A percentile compares a stretch with the other conserved stretches of the same genome.
Conservation (phyloP, 805 yeast species). For the Zygosaccharomyces gambellarensis region DNA sequence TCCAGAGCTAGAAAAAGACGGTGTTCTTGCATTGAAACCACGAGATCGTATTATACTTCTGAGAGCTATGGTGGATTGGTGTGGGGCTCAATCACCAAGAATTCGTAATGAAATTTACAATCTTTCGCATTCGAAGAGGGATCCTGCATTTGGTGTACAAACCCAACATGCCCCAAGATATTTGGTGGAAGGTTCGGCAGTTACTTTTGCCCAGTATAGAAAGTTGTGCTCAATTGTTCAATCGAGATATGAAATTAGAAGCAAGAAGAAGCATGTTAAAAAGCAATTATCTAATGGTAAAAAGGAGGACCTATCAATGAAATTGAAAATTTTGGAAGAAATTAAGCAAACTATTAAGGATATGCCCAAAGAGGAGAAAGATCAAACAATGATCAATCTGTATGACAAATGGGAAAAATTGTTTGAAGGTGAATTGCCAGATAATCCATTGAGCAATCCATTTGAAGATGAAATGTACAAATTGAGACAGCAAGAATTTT, state of each 20-base stretch:
- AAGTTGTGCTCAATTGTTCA: constrained; percentile 25
- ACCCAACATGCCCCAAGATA: constrained; percentile 28
- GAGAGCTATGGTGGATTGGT: constrained; percentile 25
- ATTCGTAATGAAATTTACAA: constrained; percentile 29
- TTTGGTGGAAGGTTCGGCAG: constrained; percentile 22
- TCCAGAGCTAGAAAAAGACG: constrained; percentile 22
- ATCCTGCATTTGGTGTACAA: constrained; percentile 27
- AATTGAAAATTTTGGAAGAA: constrained; percentile 19
- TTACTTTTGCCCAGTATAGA: constrained; percentile 22
- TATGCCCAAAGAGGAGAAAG: constrained; percentile 14
- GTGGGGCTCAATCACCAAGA: constrained; percentile 22
- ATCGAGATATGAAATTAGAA: constrained; percentile 23
- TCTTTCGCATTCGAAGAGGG: constrained; percentile 26
- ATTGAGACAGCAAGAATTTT: constrained; percentile 30
- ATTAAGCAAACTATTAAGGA: constrained; percentile 18
- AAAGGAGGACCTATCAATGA: constrained; percentile 22
- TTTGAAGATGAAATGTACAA: constrained; percentile 26
- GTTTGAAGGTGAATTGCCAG: constrained; percentile 24
- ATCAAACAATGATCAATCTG: constrained; percentile 11
- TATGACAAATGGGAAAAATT: constrained; percentile 27
- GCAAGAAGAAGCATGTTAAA: constrained; percentile 23
- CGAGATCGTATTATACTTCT: constrained; percentile 25
- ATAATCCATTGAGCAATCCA: constrained; percentile 30
- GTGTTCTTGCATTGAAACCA: constrained; percentile 25
- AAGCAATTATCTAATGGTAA: constrained; percentile 23